A percentile compares a stretch with the other conserved stretches of the same genome.
Conservation (phyloP, 345 rosid species). For the Ailanthus altissimus region DNA sequence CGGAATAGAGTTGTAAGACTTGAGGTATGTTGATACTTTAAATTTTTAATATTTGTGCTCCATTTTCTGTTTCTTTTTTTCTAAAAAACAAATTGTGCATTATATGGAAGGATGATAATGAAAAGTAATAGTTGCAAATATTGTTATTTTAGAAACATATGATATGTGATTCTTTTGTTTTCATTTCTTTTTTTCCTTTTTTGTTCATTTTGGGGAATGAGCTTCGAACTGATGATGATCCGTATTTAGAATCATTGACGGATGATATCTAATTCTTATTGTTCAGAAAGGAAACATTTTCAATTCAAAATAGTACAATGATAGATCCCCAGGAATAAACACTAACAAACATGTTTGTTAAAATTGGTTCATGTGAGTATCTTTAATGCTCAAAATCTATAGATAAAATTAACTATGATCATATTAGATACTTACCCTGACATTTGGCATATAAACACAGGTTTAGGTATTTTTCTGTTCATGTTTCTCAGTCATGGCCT, state of each 20-base stretch:
- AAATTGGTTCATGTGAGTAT: background rate
- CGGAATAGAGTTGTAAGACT: conserved; percentile 48
- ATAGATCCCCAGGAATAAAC: background rate
- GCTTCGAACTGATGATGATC: too few relatives aligned
- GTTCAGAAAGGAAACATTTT: background rate
- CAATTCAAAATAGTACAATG: background rate
- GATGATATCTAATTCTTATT: too few relatives aligned
- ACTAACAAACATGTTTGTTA: background rate
- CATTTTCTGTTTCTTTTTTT: background rate
- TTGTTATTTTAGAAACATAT: background rate
- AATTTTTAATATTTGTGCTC: background rate
- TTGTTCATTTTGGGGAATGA: background rate
- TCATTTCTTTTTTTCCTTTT: background rate
- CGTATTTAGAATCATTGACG: too few relatives aligned
- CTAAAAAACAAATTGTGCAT: too few relatives aligned
- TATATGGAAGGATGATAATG: background rate
- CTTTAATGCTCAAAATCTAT: background rate
- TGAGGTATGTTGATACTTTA: conserved; percentile 48
- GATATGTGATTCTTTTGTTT: background rate
- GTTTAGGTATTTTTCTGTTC: background rate
- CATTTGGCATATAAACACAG: background rate
- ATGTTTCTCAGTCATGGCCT: conserved; percentile 8
- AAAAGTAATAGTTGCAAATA: background rate
- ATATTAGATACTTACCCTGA: background rate
- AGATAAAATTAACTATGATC: background rate